phyloP scores from a whole-genome alignment of 2,329 filamentous ascomycete species.

The Microcyclospora tardicrescens region DNA sequence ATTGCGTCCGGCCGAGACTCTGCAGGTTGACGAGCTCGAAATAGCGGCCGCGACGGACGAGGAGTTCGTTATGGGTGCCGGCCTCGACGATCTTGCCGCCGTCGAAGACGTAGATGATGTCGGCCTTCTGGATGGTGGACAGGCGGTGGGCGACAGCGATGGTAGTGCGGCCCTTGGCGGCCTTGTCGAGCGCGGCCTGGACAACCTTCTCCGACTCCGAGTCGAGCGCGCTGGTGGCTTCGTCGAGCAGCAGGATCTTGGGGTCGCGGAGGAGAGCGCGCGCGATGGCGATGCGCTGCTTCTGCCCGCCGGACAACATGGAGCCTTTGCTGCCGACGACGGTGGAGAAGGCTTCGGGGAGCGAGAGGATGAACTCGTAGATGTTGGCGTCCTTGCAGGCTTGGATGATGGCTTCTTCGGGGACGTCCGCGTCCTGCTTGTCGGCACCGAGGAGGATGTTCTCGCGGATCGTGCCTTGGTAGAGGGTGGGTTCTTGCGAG shows the following conservation, averaged over 20 bases:
- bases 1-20: constrained; percentile 19
- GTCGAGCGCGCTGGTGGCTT: constrained; percentile 57
- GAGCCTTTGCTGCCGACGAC: constrained; percentile 72
- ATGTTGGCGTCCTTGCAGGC: constrained; percentile 87
- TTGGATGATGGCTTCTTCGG: constrained; percentile 59
- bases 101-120: constrained; percentile 94
- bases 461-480: constrained; percentile 81
- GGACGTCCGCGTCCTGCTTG: constrained; percentile 42
- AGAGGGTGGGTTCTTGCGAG: constrained; percentile 86
- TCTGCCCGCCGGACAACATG: constrained; percentile 80
- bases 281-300: constrained; percentile 88
- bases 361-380: constrained; percentile 76
- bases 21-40: constrained; percentile 27
- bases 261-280: constrained; percentile 83
- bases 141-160: constrained; percentile 89
- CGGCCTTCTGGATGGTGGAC: constrained; percentile 86
- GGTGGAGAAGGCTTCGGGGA: constrained; percentile 44
- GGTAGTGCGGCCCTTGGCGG: constrained; percentile 59
- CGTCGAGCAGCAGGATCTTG: constrained; percentile 71
- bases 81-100: constrained; percentile 73
- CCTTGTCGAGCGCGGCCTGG: constrained; percentile 67
- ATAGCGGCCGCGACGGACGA: constrained; percentile 29
- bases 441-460: constrained; percentile 75
- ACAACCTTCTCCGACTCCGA: constrained; percentile 68
- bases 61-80: constrained; percentile 57